phyloP scores from a whole-genome alignment of 345 rosid species.

The Turnera subulata region DNA sequence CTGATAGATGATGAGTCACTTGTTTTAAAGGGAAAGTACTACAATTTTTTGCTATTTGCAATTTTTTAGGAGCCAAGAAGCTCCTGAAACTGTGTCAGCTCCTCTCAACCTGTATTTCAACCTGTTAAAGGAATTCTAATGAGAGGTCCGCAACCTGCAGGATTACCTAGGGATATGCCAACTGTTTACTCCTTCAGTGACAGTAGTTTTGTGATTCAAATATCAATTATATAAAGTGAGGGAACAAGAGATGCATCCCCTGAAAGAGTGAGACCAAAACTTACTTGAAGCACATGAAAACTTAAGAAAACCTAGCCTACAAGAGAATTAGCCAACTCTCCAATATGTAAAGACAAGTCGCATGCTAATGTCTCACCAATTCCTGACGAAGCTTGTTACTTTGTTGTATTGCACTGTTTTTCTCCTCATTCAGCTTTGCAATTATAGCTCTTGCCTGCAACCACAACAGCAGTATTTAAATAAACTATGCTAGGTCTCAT shows the following conservation, averaged over 20 bases:
- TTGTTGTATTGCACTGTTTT: conserved; percentile 50
- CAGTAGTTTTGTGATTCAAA: no score
- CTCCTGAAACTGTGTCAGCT: no score
- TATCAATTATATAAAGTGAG: background rate
- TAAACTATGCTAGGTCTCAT: no score
- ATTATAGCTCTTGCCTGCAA: conserved; percentile 52
- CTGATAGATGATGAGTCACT: no score
- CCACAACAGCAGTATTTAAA: conserved; percentile 1
- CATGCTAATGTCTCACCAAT: conserved; percentile 42
- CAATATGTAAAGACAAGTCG: background rate
- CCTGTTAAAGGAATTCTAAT: no score
- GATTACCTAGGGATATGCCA: no score
- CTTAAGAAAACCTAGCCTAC: background rate
- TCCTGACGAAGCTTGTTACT: conserved; percentile 59
- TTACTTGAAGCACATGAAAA: background rate
- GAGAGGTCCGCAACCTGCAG: no score
- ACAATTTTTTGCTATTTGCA: no score
- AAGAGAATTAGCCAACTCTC: background rate
- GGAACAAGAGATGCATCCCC: background rate
- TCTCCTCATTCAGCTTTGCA: conserved; percentile 60
- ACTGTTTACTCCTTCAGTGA: no score
- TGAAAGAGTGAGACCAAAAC: background rate
- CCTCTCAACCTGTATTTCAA: no score
- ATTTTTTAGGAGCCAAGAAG: no score
- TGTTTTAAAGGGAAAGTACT: no score